Conservation (phyloP, 1,284 basidiomycete species). For the Schizophyllum amplum region DNA sequence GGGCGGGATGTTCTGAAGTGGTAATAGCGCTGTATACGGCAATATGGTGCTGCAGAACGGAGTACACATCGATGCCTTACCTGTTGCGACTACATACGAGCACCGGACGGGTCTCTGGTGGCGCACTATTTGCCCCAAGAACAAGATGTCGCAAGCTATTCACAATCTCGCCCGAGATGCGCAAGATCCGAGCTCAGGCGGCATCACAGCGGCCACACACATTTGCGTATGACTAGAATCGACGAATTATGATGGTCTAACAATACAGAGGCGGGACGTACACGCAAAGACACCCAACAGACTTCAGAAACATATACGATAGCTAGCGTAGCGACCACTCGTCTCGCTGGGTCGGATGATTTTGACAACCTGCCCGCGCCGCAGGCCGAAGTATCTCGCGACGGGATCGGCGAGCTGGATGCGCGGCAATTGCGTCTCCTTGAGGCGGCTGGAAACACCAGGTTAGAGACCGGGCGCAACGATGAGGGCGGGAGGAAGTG, state of each 20-base stretch:
- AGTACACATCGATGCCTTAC: too few relatives aligned
- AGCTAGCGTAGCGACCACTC: slow-evolving; percentile 89
- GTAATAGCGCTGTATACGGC: too few relatives aligned
- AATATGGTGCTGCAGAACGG: too few relatives aligned
- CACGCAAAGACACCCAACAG: not conserved
- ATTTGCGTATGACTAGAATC: not conserved
- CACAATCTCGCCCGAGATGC: not conserved
- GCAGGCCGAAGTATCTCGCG: slow-evolving; percentile 93
- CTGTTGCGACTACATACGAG: too few relatives aligned
- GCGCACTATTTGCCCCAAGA: too few relatives aligned
- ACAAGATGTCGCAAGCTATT: not conserved
- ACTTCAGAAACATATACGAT: slow-evolving; percentile 76
- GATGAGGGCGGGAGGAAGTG: slow-evolving; percentile 9
- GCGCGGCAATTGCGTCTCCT: slow-evolving; percentile 96
- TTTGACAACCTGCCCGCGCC: slow-evolving; percentile 95
- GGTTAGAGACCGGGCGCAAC: slow-evolving; percentile 4
- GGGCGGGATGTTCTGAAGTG: too few relatives aligned
- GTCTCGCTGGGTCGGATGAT: slow-evolving; percentile 97
- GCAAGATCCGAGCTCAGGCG: not conserved
- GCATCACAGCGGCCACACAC: not conserved
- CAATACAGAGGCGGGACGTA: not conserved
- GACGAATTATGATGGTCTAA: not conserved
- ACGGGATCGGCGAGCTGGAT: slow-evolving; percentile 97
- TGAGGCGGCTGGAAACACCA: slow-evolving; percentile 65
- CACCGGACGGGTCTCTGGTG: too few relatives aligned